Percentiles rank a stretch among this genome's conserved stretches.
These are phyloP conservation scores for Tritrichomonas musculus DNA, from an alignment of 208 protist genomes.

Conservation along the genomic window DNA sequence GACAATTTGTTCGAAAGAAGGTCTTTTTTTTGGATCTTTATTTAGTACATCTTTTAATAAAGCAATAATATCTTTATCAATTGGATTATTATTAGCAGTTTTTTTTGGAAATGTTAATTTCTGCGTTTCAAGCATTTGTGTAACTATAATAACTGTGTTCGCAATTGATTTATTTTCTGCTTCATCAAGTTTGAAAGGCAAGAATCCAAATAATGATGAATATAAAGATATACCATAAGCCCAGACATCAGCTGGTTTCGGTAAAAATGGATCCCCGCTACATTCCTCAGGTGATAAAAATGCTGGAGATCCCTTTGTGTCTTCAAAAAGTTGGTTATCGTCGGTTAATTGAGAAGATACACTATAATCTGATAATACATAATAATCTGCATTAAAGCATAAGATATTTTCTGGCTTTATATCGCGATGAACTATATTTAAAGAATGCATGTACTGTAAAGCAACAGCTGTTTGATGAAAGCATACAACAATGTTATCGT, in stretches of 20 bases:
- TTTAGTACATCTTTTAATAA: not conserved
- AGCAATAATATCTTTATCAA: too few relatives aligned
- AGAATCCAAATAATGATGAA: not conserved
- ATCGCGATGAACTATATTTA: not conserved
- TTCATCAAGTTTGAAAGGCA: not conserved
- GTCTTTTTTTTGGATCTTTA: not conserved
- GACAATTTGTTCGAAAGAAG: not conserved
- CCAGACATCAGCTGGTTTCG: slow-evolving; percentile 26
- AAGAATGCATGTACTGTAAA: not conserved
- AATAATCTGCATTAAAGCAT: not conserved
- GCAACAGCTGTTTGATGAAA: not conserved
- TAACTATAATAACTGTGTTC: not conserved
- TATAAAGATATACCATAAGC: not conserved
- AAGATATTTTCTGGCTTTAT: slow-evolving; percentile 27
- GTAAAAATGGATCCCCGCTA: not conserved
- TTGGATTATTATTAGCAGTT: not conserved
- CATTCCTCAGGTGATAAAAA: slow-evolving; percentile 21
- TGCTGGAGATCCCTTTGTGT: slow-evolving; percentile 21
- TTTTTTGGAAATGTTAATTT: not conserved
- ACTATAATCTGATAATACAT: not conserved
- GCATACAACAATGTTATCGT: not conserved
- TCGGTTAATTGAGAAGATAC: not conserved
- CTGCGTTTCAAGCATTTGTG: not conserved
- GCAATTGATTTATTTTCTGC: not conserved
- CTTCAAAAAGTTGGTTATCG: not conserved